A percentile compares a stretch with the other conserved stretches of the same genome.
Conservation (phyloP, 257 asterid species). For the Knoxia roxburghii region DNA sequence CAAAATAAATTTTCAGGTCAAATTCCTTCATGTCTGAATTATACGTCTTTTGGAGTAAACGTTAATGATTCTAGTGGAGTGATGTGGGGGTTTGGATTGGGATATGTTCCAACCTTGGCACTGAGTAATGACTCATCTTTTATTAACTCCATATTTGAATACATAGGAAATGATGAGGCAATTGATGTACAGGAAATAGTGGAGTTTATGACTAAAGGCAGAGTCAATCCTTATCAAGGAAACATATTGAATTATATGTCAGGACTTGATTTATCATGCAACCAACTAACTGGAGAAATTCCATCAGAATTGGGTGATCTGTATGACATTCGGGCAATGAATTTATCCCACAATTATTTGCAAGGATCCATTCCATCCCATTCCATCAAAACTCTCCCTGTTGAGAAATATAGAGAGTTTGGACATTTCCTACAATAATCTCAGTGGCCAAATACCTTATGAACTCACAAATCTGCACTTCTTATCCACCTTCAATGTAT, state of each 20-base stretch:
- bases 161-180: no score
- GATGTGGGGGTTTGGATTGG: no score
- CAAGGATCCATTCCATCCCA: conserved; percentile 8
- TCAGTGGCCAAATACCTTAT: conserved; percentile 5
- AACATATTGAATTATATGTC: conserved; percentile 18
- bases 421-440: conserved; percentile 14
- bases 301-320: conserved; percentile 14
- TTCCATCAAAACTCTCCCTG: conserved; percentile 5
- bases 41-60: conserved; percentile 9
- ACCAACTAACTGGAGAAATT: conserved; percentile 9
- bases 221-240: conserved; percentile 4
- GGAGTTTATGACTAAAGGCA: conserved; percentile 9
- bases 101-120: no score
- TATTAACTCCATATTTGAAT: no score
- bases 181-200: neutral
- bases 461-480: conserved; percentile 3
- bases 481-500: conserved; percentile 9
- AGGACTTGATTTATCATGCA: conserved; percentile 15
- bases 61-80: no score
- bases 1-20: conserved; percentile 7
- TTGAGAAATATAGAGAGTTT: conserved; percentile 15
- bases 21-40: conserved; percentile 14
- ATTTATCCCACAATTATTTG: conserved; percentile 12
- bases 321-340: conserved; percentile 1
- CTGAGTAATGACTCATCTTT: no score